Conservation (phyloP, 1,284 basidiomycete species). For the Exsudoporus floridanus region DNA sequence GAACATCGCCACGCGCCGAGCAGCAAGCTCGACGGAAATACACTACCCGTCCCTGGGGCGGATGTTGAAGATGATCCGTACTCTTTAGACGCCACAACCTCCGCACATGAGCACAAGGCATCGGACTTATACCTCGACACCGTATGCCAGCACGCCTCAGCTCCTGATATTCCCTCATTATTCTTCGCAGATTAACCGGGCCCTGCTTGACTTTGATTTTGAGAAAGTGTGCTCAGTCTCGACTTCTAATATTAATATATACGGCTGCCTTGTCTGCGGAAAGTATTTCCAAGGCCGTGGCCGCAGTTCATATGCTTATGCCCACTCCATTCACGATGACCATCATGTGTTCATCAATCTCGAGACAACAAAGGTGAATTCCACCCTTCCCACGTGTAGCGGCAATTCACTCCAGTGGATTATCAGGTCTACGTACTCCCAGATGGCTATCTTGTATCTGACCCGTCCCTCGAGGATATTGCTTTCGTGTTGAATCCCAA, state of each 20-base stretch:
- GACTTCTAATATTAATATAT: slow-evolving; percentile 94
- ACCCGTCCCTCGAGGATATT: slow-evolving; percentile 95
- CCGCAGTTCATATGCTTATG: slow-evolving; percentile 89
- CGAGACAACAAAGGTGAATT: slow-evolving; percentile 78
- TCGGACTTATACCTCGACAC: slow-evolving; percentile 97
- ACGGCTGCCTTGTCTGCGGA: slow-evolving; percentile 96
- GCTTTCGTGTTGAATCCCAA: slow-evolving; percentile 85
- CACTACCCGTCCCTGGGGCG: slow-evolving; percentile 20
- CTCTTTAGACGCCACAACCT: slow-evolving; percentile 38
- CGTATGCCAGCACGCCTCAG: slow-evolving; percentile 46
- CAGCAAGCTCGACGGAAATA: slow-evolving; percentile 31
- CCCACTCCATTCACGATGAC: slow-evolving; percentile 96
- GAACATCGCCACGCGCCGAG: slow-evolving; percentile 13
- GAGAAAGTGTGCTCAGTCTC: slow-evolving; percentile 98
- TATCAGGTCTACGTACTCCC: slow-evolving; percentile 94
- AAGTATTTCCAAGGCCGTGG: slow-evolving; percentile 99
- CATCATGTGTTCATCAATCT: slow-evolving; percentile 99
- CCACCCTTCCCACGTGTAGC: slow-evolving; percentile 15
- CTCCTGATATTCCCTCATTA: slow-evolving; percentile 21
- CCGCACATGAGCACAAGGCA: slow-evolving; percentile 50
- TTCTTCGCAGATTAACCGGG: slow-evolving; percentile 74
- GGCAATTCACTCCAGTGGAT: slow-evolving; percentile 15
- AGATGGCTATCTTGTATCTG: slow-evolving; percentile 93
- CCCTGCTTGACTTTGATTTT: slow-evolving; percentile 95
- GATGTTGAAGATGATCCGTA: slow-evolving; percentile 56